Evolutionary conservation across 2,329 filamentous ascomycete genomes (phyloP), one percentile per base, ranked within the genome.

Genomic region (Thelonectria discophora): DNA sequence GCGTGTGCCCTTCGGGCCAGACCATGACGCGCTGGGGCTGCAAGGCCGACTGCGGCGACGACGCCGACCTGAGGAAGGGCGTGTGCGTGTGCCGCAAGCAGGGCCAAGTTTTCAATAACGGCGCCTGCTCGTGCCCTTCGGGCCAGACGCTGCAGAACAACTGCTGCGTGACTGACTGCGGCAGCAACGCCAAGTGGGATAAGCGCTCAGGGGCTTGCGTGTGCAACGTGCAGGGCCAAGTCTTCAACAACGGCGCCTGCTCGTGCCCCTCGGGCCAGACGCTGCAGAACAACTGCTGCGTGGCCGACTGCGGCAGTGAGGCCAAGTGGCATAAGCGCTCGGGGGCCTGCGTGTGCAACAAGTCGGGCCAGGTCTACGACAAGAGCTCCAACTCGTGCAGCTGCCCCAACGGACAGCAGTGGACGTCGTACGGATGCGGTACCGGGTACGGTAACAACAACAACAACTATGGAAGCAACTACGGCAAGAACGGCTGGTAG

Each of bases 61-160:
- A 69, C 12, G 66, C 67, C 8, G 55, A 67, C 21, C 69, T 60
- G 52, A 69, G 62, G 55, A 52, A 62, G 34, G 63, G 57, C n/a
- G 54, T 18, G n/a, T 69, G 67, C 12, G 63, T 69, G 42, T 69
- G 67, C 55, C 68, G 61, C 53, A 69, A 61, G 56, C 37, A 59
- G 21, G 59, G 55, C 57, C 61, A 65, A 47, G 52, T 63, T 21
- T 69, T 55, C 30, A 30, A 68, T 59, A 57, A 62, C 53, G 24
- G 30, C 43, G 66, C 65, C 61, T 68, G 66, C 43, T 43, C 27
- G 20, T 69, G 67, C 56, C 51, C 51, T 2, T 1, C 27, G 18
- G 10, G 6, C 27, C 40, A 37, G 30, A 21, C 45, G 2, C 40
- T 54, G 12, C 40, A 20, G n/a, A 39, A 42, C 49, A 40, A 37